A percentile compares a stretch with the other conserved stretches of the same genome.
Conservation (phyloP, 192 early-diverging fungal genomes). For the Rhizophagus clarus region DNA sequence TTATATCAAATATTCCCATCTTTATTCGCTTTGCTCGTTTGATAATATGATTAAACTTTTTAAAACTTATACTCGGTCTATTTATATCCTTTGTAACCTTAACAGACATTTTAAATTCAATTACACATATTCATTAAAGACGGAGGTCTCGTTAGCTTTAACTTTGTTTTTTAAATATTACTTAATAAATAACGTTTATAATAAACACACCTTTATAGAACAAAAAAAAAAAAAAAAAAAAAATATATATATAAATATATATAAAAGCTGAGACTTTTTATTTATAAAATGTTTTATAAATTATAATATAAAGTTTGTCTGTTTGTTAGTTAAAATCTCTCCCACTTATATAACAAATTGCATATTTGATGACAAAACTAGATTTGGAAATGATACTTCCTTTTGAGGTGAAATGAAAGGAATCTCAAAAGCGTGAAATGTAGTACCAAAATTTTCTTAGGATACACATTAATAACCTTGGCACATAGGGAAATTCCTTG, state of each 20-base stretch:
- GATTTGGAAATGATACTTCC: not conserved
- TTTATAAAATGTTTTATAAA: too few relatives aligned
- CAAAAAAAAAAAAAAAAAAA: too few relatives aligned
- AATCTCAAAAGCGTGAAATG: not conserved
- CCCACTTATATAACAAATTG: not conserved
- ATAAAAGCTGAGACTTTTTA: too few relatives aligned
- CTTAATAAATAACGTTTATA: not conserved
- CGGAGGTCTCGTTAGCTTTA: not conserved
- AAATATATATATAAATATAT: too few relatives aligned
- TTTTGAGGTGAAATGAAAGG: not conserved
- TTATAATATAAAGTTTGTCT: not conserved
- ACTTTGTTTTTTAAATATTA: not conserved
- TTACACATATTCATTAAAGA: not conserved
- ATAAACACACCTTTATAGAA: not conserved
- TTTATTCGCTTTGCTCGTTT: too few relatives aligned
- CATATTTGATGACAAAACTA: not conserved
- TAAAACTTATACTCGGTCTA: too few relatives aligned
- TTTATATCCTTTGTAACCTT: too few relatives aligned
- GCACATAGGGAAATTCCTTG: not conserved
- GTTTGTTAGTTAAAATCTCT: not conserved
- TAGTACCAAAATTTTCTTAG: not conserved
- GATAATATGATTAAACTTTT: too few relatives aligned
- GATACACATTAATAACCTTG: not conserved
- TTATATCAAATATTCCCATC: constrained; percentile 4
- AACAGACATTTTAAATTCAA: not conserved